Conservation (phyloP, 1,284 basidiomycete species). For the Trichosporon asahii region DNA sequence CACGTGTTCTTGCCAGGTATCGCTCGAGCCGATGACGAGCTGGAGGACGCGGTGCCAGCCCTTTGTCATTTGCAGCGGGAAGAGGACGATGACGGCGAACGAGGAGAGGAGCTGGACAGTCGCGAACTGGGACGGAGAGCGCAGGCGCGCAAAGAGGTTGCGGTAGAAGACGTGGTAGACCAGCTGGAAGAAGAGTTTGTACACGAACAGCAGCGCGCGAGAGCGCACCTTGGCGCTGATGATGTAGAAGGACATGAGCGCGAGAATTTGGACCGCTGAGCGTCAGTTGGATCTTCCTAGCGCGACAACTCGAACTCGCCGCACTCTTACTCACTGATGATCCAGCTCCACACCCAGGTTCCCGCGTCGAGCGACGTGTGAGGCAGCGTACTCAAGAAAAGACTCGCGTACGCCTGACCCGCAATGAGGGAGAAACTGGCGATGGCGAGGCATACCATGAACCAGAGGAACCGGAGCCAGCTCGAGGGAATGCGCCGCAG, state of each 20-base stretch:
- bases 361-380: constrained; percentile 58
- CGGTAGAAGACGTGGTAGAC: constrained; percentile 53
- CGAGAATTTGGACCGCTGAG: constrained; percentile 53
- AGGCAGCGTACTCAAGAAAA: constrained; percentile 58
- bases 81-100: constrained; percentile 56
- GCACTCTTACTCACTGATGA: constrained; percentile 45
- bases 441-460: constrained; percentile 56
- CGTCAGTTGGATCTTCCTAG: neutral
- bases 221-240: constrained; percentile 56
- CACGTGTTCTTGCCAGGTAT: constrained; percentile 56
- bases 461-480: constrained; percentile 59
- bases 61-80: constrained; percentile 57
- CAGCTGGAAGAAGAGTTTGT: constrained; percentile 55
- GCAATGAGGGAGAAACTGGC: constrained; percentile 57
- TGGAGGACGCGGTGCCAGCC: constrained; percentile 52
- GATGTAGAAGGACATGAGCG: constrained; percentile 55
- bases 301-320: neutral
- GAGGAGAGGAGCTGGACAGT: constrained; percentile 58
- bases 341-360: constrained; percentile 59
- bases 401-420: constrained; percentile 58
- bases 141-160: constrained; percentile 50
- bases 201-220: constrained; percentile 57
- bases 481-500: constrained; percentile 55
- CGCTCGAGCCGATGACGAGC: constrained; percentile 53
- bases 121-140: constrained; percentile 53